Conservation (phyloP, 108 stramenopile genomes). For the Cyclotella kingstonii region DNA sequence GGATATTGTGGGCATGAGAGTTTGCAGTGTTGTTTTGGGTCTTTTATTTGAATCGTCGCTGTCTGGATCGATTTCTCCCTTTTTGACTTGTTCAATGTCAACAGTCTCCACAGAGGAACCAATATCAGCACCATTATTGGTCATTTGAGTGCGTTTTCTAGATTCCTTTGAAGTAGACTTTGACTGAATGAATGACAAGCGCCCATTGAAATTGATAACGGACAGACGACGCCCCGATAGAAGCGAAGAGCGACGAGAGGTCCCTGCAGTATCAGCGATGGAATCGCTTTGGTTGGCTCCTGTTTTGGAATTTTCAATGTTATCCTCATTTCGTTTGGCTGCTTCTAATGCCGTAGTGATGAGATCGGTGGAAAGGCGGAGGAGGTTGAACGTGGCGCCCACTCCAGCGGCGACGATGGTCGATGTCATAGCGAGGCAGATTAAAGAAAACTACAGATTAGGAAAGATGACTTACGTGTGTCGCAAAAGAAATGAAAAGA, state of each 20-base stretch:
- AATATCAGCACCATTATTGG: not conserved
- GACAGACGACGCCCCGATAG: slow-evolving; percentile 12
- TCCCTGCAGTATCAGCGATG: not conserved
- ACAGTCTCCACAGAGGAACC: too few relatives aligned
- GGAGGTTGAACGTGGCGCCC: slow-evolving; percentile 59
- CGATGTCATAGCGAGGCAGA: slow-evolving; percentile 24
- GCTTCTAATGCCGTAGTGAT: slow-evolving; percentile 51
- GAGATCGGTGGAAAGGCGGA: slow-evolving; percentile 67
- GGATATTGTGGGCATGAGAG: slow-evolving; percentile 29
- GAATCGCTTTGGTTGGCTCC: slow-evolving; percentile 4
- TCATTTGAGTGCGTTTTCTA: too few relatives aligned
- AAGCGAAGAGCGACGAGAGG: not conserved
- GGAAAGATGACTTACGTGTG: not conserved
- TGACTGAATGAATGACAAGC: slow-evolving; percentile 23
- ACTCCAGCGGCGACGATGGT: slow-evolving; percentile 41
- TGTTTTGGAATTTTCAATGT: slow-evolving; percentile 45
- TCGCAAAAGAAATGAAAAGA: too few relatives aligned
- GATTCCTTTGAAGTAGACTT: too few relatives aligned
- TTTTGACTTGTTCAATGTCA: not conserved
- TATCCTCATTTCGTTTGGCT: slow-evolving; percentile 44
- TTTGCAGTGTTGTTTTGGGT: slow-evolving; percentile 25
- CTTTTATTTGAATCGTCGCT: slow-evolving; percentile 27
- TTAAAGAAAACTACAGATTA: not conserved
- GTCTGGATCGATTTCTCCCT: not conserved
- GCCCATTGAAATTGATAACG: slow-evolving; percentile 22